Conservation (phyloP, 495 filamentous ascomycete genomes). For the Penicillium soppii region DNA sequence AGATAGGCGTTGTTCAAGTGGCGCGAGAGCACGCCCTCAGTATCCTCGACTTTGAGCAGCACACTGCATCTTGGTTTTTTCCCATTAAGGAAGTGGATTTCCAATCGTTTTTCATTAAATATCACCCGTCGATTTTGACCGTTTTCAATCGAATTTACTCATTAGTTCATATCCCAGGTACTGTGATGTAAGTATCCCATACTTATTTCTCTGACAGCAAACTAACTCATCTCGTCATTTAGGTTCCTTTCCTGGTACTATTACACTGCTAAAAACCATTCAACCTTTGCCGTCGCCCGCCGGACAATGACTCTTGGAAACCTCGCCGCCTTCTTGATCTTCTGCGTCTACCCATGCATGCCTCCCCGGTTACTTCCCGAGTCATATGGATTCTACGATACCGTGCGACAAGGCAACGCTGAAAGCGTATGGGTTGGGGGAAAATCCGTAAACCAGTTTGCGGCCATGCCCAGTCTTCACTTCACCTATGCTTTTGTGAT, state of each 20-base stretch:
- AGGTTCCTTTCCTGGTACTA: constrained; percentile 70
- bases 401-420: constrained; percentile 60
- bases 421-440: constrained; percentile 61
- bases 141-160: constrained; percentile 63
- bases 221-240: neutral
- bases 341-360: constrained; percentile 65
- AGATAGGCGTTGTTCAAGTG: constrained; percentile 61
- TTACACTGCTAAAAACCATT: constrained; percentile 54
- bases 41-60: constrained; percentile 63
- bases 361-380: constrained; percentile 60
- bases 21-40: constrained; percentile 62
- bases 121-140: constrained; percentile 53
- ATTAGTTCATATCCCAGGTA: constrained; percentile 66
- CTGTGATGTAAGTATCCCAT: constrained; percentile 52
- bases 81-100: constrained; percentile 54
- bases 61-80: constrained; percentile 53
- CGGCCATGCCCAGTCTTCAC: constrained; percentile 60
- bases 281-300: constrained; percentile 56
- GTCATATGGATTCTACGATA: constrained; percentile 62
- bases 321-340: constrained; percentile 58
- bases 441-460: constrained; percentile 55
- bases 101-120: constrained; percentile 60
- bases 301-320: constrained; percentile 66
- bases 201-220: neutral
- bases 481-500: constrained; percentile 62